These are phyloP conservation scores for Kernera saxatilis DNA, from an alignment of 345 rosid genomes.

Conservation along the genomic window DNA sequence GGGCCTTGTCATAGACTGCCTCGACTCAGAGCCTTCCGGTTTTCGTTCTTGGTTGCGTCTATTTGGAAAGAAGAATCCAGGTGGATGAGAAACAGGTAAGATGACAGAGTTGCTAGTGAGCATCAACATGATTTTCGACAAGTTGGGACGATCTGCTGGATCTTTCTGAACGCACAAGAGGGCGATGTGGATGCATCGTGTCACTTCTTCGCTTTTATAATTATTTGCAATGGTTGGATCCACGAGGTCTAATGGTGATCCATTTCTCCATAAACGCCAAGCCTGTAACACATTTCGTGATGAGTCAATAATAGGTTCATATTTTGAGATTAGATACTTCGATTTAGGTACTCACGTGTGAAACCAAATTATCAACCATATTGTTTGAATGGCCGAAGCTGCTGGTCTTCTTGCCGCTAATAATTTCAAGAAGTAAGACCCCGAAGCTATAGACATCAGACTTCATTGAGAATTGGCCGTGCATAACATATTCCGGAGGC, in stretches of 20 bases:
- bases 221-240: not conserved
- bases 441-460: conserved; percentile 31
- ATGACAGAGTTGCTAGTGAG: not conserved
- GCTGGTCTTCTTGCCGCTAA: conserved; percentile 19
- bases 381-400: not conserved
- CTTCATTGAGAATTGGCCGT: conserved; percentile 7
- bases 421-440: conserved; percentile 21
- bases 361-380: not conserved
- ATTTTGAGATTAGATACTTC: too few species aligned
- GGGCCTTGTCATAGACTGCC: not conserved
- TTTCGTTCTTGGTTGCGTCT: not conserved
- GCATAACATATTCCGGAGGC: not conserved
- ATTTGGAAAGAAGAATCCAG: not conserved
- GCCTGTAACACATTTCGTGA: not conserved
- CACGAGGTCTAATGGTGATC: not conserved
- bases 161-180: not conserved
- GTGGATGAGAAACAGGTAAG: not conserved
- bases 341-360: conserved; percentile 30
- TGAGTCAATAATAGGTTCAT: too few species aligned
- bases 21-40: not conserved
- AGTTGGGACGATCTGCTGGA: not conserved
- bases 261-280: not conserved
- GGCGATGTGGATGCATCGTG: not conserved
- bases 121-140: not conserved
- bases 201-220: not conserved